Percentiles rank a stretch among this genome's conserved stretches.
phyloP scores from a whole-genome alignment of 768 basidiomycete species.

The Naganishia friedmannii region DNA sequence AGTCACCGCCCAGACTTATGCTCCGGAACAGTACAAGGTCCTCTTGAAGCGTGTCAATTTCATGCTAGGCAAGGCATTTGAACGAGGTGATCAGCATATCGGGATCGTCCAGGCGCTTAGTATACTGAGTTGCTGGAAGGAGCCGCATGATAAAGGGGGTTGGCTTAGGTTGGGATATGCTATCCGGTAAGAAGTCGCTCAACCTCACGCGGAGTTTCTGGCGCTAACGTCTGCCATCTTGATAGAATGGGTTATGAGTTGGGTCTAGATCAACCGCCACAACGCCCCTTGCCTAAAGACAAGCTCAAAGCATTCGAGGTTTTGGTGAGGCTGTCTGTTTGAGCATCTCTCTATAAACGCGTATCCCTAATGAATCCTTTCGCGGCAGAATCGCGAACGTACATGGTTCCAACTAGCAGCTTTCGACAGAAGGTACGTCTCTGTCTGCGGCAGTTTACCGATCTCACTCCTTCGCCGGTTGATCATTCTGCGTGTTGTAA shows the following conservation, averaged over 20 bases:
- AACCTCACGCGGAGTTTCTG: background rate
- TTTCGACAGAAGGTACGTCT: constrained; percentile 31
- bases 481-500: background rate
- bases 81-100: constrained; percentile 31
- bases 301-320: constrained; percentile 30
- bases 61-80: constrained; percentile 35
- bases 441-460: background rate
- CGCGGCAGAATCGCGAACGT: constrained; percentile 31
- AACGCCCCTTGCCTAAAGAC: constrained; percentile 28
- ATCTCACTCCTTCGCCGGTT: background rate
- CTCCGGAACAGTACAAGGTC: constrained; percentile 27
- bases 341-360: background rate
- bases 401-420: constrained; percentile 31
- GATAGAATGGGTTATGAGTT: constrained; percentile 31
- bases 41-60: constrained; percentile 30
- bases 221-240: background rate
- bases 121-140: constrained; percentile 38
- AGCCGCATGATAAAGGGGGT: constrained; percentile 30
- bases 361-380: background rate
- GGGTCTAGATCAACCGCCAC: constrained; percentile 30
- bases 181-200: constrained; percentile 24
- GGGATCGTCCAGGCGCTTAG: constrained; percentile 35
- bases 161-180: constrained; percentile 33
- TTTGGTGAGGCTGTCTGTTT: constrained; percentile 5
- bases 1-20: constrained; percentile 28